Percentiles rank a stretch among this genome's conserved stretches.
Conservation (phyloP, 495 filamentous ascomycete species). For the Chlorociboria aeruginascens region DNA sequence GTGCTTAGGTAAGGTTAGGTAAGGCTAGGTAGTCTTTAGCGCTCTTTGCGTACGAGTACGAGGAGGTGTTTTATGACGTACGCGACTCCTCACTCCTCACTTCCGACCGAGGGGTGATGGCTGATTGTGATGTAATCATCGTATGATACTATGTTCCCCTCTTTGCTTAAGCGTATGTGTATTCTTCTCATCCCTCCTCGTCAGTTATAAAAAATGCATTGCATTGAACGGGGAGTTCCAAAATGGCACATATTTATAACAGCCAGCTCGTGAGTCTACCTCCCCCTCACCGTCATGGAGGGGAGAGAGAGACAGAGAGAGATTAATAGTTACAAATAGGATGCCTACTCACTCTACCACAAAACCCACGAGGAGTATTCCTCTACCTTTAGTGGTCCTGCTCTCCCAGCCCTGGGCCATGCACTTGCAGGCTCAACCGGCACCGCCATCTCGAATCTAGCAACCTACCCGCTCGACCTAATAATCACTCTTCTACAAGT, state of each 20-base stretch:
- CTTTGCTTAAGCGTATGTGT: too few species aligned
- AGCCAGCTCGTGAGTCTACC: slow-evolving; percentile 12
- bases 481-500: slow-evolving; percentile 77
- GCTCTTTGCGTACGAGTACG: too few species aligned
- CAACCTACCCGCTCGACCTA: slow-evolving; percentile 76
- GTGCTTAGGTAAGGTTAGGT: too few species aligned
- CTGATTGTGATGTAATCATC: too few species aligned
- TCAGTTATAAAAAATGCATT: background rate
- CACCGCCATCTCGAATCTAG: slow-evolving; percentile 66
- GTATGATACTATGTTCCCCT: too few species aligned
- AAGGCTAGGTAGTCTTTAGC: too few species aligned
- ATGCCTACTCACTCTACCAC: slow-evolving; percentile 18
- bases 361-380: slow-evolving; percentile 11
- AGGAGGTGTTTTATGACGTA: too few species aligned
- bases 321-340: slow-evolving; percentile 1
- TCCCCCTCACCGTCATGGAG: background rate
- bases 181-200: background rate
- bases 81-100: too few species aligned
- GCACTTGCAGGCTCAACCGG: slow-evolving; percentile 71
- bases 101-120: too few species aligned
- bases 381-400: slow-evolving; percentile 6
- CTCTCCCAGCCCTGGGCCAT: slow-evolving; percentile 81
- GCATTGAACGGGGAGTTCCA: background rate
- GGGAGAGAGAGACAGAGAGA: too few species aligned
- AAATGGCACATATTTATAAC: slow-evolving; percentile 17